phyloP scores from a whole-genome alignment of 1,139 yeast genomes.

The Pichia norvegensis region DNA sequence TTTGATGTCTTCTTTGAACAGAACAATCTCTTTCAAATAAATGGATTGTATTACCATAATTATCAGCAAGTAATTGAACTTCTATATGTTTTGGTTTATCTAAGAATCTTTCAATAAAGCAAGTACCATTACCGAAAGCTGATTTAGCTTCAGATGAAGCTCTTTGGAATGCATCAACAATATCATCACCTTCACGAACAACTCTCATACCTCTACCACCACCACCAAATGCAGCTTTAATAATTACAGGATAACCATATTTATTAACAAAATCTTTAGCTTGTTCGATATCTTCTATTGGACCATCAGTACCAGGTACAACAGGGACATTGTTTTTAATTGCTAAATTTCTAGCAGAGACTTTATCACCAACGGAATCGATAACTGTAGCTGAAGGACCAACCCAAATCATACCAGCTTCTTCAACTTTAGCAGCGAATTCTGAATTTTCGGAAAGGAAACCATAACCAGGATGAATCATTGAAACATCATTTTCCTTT shows the following conservation, averaged over 20 bases:
- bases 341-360: constrained; percentile 86
- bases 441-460: constrained; percentile 91
- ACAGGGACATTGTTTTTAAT: constrained; percentile 76
- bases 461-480: constrained; percentile 99
- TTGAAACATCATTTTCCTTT: constrained; percentile 75
- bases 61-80: constrained; percentile 92
- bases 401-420: constrained; percentile 89
- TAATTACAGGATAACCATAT: constrained; percentile 92
- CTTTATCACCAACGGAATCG: constrained; percentile 97
- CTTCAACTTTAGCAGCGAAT: constrained; percentile 87
- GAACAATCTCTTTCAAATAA: constrained; percentile 97
- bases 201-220: constrained; percentile 99
- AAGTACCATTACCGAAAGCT: constrained; percentile 96
- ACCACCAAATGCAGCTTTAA: constrained; percentile 99
- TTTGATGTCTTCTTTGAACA: constrained; percentile 98
- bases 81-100: constrained; percentile 97
- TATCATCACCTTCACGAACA: constrained; percentile 92
- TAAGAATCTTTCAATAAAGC: constrained; percentile 92
- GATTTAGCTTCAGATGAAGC: constrained; percentile 93
- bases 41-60: constrained; percentile 90
- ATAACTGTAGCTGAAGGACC: constrained; percentile 89
- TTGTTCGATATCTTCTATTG: constrained; percentile 73
- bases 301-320: constrained; percentile 98
- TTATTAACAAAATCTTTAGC: constrained; percentile 71
- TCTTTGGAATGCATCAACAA: constrained; percentile 85